phyloP scores from a whole-genome alignment of 208 protist species.

The Leishmania tarentolae region DNA sequence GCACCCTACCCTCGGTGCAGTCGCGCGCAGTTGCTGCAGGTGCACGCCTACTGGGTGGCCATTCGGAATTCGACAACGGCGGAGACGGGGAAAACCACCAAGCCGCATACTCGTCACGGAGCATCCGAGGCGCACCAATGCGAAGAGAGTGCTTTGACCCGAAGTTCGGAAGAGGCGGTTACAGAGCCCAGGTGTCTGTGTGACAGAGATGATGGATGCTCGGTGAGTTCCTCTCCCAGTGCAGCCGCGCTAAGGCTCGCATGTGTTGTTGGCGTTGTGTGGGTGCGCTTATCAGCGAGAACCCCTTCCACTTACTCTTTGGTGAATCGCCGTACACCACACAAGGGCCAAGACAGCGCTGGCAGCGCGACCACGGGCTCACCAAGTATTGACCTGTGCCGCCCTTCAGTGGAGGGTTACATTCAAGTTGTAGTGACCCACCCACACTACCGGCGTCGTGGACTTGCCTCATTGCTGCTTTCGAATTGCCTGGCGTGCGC shows the following conservation, averaged over 20 bases:
- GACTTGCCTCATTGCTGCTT: constrained; percentile 45
- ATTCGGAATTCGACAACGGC: not conserved
- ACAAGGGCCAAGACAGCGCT: not conserved
- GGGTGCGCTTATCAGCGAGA: constrained; percentile 50
- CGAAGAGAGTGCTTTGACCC: not conserved
- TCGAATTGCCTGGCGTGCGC: constrained; percentile 14
- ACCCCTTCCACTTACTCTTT: not conserved
- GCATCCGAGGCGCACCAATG: not conserved
- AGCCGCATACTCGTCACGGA: not conserved
- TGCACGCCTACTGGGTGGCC: constrained; percentile 54
- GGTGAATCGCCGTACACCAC: not conserved
- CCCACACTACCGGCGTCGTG: constrained; percentile 33
- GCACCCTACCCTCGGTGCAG: constrained; percentile 66
- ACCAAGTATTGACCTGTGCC: not conserved
- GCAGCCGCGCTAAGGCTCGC: constrained; percentile 1
- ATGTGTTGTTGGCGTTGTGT: constrained; percentile 71
- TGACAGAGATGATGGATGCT: not conserved
- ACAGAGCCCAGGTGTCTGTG: not conserved
- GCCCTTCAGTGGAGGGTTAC: constrained; percentile 64
- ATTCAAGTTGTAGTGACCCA: constrained; percentile 66
- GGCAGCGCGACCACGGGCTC: not conserved
- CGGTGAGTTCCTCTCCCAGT: not conserved
- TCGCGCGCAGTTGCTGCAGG: constrained; percentile 45
- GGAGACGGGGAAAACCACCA: not conserved
- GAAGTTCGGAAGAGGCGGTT: not conserved